Conservation (phyloP, 192 early-diverging fungal genomes). For the Piromyces finnis region DNA sequence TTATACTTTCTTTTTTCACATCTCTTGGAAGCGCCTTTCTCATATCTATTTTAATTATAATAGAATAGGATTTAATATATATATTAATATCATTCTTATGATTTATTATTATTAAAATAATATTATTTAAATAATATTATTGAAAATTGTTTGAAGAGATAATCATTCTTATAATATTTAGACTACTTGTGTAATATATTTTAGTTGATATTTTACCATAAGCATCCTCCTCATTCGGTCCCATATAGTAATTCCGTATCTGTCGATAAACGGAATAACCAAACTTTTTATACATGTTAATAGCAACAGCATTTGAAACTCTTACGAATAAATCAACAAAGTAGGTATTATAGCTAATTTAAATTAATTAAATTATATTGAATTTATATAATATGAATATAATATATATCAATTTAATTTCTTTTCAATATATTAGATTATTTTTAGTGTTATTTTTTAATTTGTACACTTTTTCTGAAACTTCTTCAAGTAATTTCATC, state of each 20-base stretch:
- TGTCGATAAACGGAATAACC: conserved; percentile 82
- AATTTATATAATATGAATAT: no score
- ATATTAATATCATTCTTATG: no score
- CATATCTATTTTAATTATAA: conserved; percentile 58
- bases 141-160: no score
- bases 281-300: conserved; percentile 79
- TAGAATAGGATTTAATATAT: no score
- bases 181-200: no score
- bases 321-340: conserved; percentile 97
- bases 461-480: conserved; percentile 63
- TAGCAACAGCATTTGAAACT: conserved; percentile 75
- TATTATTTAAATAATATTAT: no score
- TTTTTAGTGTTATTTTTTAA: no score
- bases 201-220: conserved; percentile 94
- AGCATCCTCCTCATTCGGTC: conserved; percentile 29
- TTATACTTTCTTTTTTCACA: conserved; percentile 36
- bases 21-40: conserved; percentile 80
- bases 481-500: conserved; percentile 76
- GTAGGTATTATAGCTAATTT: conserved; percentile 63
- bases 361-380: no score
- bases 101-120: no score
- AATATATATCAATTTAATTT: no score
- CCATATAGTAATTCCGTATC: conserved; percentile 72
- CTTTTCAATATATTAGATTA: no score
- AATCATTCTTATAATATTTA: no score